phyloP scores from a whole-genome alignment of 257 asterid species.

The Gentiana dahurica region DNA sequence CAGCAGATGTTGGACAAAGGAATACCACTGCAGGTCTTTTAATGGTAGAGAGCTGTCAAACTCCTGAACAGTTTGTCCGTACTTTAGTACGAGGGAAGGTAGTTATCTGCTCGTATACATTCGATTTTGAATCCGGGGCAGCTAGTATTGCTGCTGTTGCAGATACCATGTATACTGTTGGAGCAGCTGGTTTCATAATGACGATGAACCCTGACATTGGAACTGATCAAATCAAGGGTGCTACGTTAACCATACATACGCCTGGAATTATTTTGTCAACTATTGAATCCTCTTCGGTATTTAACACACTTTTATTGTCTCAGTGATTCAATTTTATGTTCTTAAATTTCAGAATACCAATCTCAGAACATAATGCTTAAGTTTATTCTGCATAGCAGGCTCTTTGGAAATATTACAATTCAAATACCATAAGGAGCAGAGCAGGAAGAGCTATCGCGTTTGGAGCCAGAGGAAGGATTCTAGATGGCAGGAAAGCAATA shows the following conservation, averaged over 20 bases:
- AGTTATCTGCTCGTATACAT: slow-evolving; percentile 42
- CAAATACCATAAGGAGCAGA: slow-evolving; percentile 40
- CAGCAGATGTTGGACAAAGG: slow-evolving; percentile 46
- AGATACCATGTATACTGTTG: slow-evolving; percentile 28
- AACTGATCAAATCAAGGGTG: slow-evolving; percentile 36
- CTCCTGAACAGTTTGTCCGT: slow-evolving; percentile 30
- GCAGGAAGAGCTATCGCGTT: slow-evolving; percentile 40
- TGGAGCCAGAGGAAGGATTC: slow-evolving; percentile 41
- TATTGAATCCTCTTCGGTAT: slow-evolving; percentile 51
- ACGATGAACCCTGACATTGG: slow-evolving; percentile 52
- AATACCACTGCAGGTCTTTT: slow-evolving; percentile 32
- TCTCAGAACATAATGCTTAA: neutral
- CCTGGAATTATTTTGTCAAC: slow-evolving; percentile 51
- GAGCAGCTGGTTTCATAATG: slow-evolving; percentile 67
- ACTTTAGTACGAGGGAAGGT: slow-evolving; percentile 49
- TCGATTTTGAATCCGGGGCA: slow-evolving; percentile 43
- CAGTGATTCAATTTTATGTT: neutral
- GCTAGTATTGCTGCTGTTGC: slow-evolving; percentile 43
- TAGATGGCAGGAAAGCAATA: slow-evolving; percentile 46
- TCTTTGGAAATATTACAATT: slow-evolving; percentile 43
- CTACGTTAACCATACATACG: slow-evolving; percentile 25
- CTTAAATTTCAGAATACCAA: neutral
- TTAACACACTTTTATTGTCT: neutral
- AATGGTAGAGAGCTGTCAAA: slow-evolving; percentile 48
- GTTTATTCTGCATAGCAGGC: slow-evolving; percentile 23